A percentile compares a stretch with the other conserved stretches of the same genome.
phyloP scores from a whole-genome alignment of 768 basidiomycete genomes.

The Pleurotus eryngii region DNA sequence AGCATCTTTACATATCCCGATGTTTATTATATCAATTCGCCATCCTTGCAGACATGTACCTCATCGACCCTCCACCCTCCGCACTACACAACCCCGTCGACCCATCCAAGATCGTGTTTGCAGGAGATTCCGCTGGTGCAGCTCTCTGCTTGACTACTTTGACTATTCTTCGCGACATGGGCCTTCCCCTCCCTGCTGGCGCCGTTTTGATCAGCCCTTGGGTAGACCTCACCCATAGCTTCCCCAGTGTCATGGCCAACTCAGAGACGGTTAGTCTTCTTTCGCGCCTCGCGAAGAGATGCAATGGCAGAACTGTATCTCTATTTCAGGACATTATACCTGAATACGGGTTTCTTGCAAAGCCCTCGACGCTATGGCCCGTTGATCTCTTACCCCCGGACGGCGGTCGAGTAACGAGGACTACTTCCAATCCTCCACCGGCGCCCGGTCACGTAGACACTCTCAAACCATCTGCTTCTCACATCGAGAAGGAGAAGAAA shows the following conservation, averaged over 20 bases:
- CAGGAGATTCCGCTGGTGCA: slow-evolving; percentile 79
- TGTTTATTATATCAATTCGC: neutral
- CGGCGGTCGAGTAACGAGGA: slow-evolving; percentile 31
- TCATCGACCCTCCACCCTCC: slow-evolving; percentile 63
- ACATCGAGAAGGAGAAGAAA: slow-evolving; percentile 20
- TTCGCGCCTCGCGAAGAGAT: neutral
- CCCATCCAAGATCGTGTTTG: slow-evolving; percentile 68
- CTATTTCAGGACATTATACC: slow-evolving; percentile 61
- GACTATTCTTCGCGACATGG: slow-evolving; percentile 66
- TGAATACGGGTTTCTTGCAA: slow-evolving; percentile 56
- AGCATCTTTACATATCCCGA: slow-evolving; percentile 10
- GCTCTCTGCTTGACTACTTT: slow-evolving; percentile 59
- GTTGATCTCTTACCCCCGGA: slow-evolving; percentile 33
- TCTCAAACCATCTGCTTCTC: slow-evolving; percentile 30
- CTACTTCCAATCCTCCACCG: slow-evolving; percentile 40
- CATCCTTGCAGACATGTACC: slow-evolving; percentile 55
- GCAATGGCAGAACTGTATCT: neutral
- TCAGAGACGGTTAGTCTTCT: slow-evolving; percentile 45
- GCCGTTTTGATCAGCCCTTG: slow-evolving; percentile 80
- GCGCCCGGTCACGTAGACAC: slow-evolving; percentile 48
- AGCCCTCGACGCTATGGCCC: slow-evolving; percentile 59
- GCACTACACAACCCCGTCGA: slow-evolving; percentile 62
- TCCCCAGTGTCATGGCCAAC: slow-evolving; percentile 73
- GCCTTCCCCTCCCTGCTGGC: slow-evolving; percentile 68
- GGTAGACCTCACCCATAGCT: slow-evolving; percentile 84